phyloP scores from a whole-genome alignment of 2,329 filamentous ascomycete genomes.

The Ophiostoma triangulosporum region DNA sequence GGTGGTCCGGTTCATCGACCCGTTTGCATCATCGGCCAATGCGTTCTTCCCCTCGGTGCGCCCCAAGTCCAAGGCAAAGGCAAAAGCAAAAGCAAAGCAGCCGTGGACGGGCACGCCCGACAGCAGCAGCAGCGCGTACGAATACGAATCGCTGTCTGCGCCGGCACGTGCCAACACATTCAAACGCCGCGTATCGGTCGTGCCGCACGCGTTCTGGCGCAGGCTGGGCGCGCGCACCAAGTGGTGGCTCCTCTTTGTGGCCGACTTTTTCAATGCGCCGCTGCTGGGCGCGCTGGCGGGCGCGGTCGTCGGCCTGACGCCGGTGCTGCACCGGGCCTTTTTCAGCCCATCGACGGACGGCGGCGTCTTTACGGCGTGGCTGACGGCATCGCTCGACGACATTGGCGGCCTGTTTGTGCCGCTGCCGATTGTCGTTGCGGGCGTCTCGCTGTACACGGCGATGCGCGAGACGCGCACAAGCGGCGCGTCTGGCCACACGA shows the following conservation, averaged over 20 bases:
- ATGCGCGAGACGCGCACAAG: background rate
- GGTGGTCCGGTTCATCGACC: slow-evolving; percentile 10
- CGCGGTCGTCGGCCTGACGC: slow-evolving; percentile 44
- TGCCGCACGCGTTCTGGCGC: slow-evolving; percentile 18
- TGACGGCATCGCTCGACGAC: slow-evolving; percentile 47
- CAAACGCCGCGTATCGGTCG: slow-evolving; percentile 17
- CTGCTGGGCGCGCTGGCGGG: slow-evolving; percentile 47
- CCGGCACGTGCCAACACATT: background rate
- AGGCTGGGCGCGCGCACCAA: slow-evolving; percentile 17
- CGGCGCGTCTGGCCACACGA: slow-evolving; percentile 19
- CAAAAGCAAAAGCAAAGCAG: background rate
- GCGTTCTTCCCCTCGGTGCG: slow-evolving; percentile 21
- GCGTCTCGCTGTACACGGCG: slow-evolving; percentile 47
- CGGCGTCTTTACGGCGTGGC: slow-evolving; percentile 52
- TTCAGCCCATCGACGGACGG: slow-evolving; percentile 44
- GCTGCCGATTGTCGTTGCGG: slow-evolving; percentile 51
- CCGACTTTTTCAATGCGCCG: slow-evolving; percentile 46
- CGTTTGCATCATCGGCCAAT: slow-evolving; percentile 13
- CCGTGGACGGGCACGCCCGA: background rate
- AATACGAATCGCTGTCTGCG: background rate
- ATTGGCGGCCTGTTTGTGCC: slow-evolving; percentile 51
- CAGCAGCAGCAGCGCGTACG: background rate
- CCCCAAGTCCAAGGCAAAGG: background rate
- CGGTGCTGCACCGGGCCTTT: slow-evolving; percentile 45
- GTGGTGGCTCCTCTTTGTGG: slow-evolving; percentile 24